These are phyloP conservation scores for Lachancea waltii DNA, from an alignment of 805 yeast species.

Conservation along the genomic window DNA sequence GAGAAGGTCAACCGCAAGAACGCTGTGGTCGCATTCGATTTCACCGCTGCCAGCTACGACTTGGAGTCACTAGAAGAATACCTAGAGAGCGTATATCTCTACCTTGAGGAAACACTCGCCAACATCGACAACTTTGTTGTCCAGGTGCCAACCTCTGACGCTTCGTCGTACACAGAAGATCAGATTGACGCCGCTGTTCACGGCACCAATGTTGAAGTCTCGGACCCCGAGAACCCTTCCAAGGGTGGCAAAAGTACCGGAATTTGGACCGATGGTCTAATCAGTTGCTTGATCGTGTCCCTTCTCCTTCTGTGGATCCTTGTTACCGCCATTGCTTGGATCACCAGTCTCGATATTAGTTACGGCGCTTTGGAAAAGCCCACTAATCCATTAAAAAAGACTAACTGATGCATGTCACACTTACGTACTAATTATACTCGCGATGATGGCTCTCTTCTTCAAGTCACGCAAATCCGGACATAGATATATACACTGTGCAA, in stretches of 20 bases:
- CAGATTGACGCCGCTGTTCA: slow-evolving; percentile 3
- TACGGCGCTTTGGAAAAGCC: slow-evolving; percentile 73
- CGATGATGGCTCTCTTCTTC: not conserved
- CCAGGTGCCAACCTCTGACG: slow-evolving; percentile 6
- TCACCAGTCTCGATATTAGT: slow-evolving; percentile 63
- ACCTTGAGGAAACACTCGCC: slow-evolving; percentile 20
- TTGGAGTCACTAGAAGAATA: slow-evolving; percentile 22
- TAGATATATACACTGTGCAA: slow-evolving; percentile 4
- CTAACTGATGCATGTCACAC: slow-evolving; percentile 12
- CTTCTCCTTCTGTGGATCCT: slow-evolving; percentile 52
- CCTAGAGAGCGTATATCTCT: slow-evolving; percentile 20
- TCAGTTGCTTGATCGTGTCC: slow-evolving; percentile 67
- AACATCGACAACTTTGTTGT: slow-evolving; percentile 20
- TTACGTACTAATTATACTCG: not conserved
- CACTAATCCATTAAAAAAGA: slow-evolving; percentile 31
- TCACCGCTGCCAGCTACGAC: slow-evolving; percentile 21
- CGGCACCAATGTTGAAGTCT: slow-evolving; percentile 1
- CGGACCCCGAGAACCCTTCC: slow-evolving; percentile 4
- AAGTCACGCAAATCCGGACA: slow-evolving; percentile 9
- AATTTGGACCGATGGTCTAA: slow-evolving; percentile 50
- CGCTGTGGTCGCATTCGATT: slow-evolving; percentile 20
- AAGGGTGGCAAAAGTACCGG: slow-evolving; percentile 23
- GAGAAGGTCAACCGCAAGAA: slow-evolving; percentile 17
- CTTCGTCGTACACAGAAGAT: too few species aligned
- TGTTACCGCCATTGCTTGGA: slow-evolving; percentile 62